Evolutionary conservation across 306 rosid species (phyloP), one percentile per base, ranked within the genome.

Genomic region (Medicago ruthenica): DNA sequence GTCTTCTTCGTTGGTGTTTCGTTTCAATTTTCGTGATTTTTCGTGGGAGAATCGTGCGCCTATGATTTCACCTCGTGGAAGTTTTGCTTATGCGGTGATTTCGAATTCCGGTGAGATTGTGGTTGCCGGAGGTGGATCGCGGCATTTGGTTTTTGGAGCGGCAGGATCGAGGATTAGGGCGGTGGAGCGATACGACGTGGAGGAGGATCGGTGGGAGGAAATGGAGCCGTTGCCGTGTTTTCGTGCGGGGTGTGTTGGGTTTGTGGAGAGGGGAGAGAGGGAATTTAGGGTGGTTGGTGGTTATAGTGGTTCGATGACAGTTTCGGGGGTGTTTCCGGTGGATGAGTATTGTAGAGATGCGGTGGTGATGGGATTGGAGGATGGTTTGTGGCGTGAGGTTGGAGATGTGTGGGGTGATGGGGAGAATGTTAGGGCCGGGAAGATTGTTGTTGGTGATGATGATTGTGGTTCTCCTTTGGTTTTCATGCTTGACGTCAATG

Each of bases 261-360:
- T 94, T 62, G 63, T 92, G 5, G 89, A 80, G 31, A 76, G 86
- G n/a, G 79, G 66, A 10, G 84, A 83, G 4, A 80, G 77, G 66
- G 93, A 91, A 72, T 94, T 94, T 37, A 88, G 96, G 95, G 98
- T 92, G 72, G 83, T 94, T 85, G 98, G 98, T 41, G 97, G 98
- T 16, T 90, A 90, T 34, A 94, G 97, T 11, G 88, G 85, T 48
- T 69, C 94, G 0, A 87, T 97, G 82, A 92, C 97, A 4, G 88
- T 94, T 48, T 88, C 87, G 5, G 87, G 91, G 67, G 89, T 94
- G 42, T 88, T 94, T 70, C 98, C 97, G 1, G 93, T 94, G 60
- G 96, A 95, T 34, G 95, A 92, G 80, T 84, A 90, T 63, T 86
- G 70, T 9, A 75, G 89, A 66, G 89, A 85, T 20, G 96, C 89